Base-by-base conservation (phyloP, 345 rosid species). In the Isatis tinctoria region DNA sequence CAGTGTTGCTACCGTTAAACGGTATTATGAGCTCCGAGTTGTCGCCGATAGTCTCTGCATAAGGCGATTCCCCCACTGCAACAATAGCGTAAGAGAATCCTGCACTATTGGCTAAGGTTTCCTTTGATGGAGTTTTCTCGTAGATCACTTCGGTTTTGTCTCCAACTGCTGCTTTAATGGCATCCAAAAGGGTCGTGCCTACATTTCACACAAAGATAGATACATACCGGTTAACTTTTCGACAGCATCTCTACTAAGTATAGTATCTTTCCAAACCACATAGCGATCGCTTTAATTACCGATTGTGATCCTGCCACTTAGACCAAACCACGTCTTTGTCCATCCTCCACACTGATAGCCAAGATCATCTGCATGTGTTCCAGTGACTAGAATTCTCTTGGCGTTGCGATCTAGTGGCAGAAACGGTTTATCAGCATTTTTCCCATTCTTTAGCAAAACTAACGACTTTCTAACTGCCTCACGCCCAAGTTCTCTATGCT, bases 321-420 rank as follows among this genome's bases (percentile, higher is more conserved):
- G 2, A 70, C 98, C 98, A 11, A 64, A 71, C 94, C 90, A 83
- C 52, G 81, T 69, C 65, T 48, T 81, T n/a, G 97, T 89, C 98
- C 98, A 91, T 17, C 97, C 98, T 65, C 98, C 98, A 26, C 96
- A 91, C 65, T 91, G 97, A 77, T 79, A 91, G 20, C 98, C 96
- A 54, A 93, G 92, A 85, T 93, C 82, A 72, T 91, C 90, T 44
- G 95, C 93, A 67, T 94, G 98, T 8, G 87, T 79, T 76, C 98
- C 96, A 14, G 84, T 70, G 18, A 88, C 88, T 48, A 94, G 90
- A 74, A 94, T 84, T 70, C 72, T 91, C 78, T 73, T 82, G 22
- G 87, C 87, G 32, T 77, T 88, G 78, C 77, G 83, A 65, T 91
- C 87, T 41, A 94, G 74, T 40, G 97, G 96, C 70, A 94, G 87